Conservation (phyloP, 2,329 filamentous ascomycete species). For the Diaporthe citrichinensis region DNA sequence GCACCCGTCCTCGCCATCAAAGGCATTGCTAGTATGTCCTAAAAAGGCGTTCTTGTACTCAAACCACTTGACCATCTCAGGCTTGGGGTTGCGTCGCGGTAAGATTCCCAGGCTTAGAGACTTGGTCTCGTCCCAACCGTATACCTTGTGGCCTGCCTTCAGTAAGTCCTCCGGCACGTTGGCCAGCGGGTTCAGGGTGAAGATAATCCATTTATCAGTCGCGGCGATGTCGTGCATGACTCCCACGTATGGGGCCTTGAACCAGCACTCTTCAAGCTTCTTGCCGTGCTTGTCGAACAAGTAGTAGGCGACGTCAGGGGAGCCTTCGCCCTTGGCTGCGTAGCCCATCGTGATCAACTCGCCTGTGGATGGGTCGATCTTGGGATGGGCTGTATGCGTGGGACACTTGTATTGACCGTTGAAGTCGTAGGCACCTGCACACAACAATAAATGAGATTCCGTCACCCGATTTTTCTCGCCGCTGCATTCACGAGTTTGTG, state of each 20-base stretch:
- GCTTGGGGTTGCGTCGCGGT: constrained; percentile 22
- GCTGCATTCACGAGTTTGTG: not conserved
- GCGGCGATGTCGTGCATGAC: constrained; percentile 32
- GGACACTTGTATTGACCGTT: constrained; percentile 62
- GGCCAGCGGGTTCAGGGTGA: constrained; percentile 6
- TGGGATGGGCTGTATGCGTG: constrained; percentile 66
- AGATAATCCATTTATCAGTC: constrained; percentile 21
- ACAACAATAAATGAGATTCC: not conserved
- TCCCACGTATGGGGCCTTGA: constrained; percentile 20
- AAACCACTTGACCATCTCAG: constrained; percentile 6
- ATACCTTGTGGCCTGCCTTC: constrained; percentile 9
- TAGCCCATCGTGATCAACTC: constrained; percentile 68
- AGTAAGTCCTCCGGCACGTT: constrained; percentile 9
- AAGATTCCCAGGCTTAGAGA: constrained; percentile 12
- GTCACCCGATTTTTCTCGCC: not conserved
- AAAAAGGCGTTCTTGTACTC: constrained; percentile 26
- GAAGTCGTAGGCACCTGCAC: constrained; percentile 57
- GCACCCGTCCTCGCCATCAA: constrained; percentile 23
- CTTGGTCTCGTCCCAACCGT: constrained; percentile 22
- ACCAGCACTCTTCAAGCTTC: constrained; percentile 30
- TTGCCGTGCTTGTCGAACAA: constrained; percentile 21
- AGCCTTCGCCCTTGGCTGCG: constrained; percentile 58
- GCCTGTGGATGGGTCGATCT: constrained; percentile 64
- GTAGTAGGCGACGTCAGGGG: constrained; percentile 54
- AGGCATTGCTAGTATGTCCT: constrained; percentile 22